These are phyloP conservation scores for Amanita rimosa DNA, from an alignment of 768 basidiomycete genomes.

Conservation along the genomic window DNA sequence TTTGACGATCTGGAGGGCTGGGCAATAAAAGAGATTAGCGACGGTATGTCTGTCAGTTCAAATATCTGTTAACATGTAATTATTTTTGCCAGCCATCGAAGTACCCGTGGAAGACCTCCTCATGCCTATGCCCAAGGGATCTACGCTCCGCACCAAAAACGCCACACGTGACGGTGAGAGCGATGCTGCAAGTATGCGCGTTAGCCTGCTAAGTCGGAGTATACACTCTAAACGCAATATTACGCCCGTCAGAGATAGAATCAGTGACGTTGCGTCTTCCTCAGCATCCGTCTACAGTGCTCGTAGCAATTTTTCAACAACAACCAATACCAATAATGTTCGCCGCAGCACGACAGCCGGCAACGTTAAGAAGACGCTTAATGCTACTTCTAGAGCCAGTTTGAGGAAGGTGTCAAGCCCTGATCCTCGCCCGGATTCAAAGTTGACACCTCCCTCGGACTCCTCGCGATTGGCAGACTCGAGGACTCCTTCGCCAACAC, in stretches of 20 bases:
- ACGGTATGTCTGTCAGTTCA: constrained; percentile 37
- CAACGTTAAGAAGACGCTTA: constrained; percentile 3
- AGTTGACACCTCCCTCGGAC: constrained; percentile 41
- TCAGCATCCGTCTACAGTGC: constrained; percentile 36
- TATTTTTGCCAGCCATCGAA: constrained; percentile 52
- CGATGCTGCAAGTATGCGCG: constrained; percentile 33
- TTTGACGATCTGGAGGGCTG: constrained; percentile 79
- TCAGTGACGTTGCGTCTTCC: constrained; percentile 12
- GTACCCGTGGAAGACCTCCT: constrained; percentile 67
- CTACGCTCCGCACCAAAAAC: constrained; percentile 13
- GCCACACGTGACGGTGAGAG: constrained; percentile 24
- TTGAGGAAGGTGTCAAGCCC: constrained; percentile 11
- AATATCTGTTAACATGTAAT: background rate
- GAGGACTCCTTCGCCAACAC: constrained; percentile 10
- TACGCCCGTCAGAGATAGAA: constrained; percentile 5
- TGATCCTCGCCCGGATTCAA: constrained; percentile 56
- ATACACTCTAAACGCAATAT: constrained; percentile 12
- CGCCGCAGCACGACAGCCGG: constrained; percentile 3
- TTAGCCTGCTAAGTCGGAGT: constrained; percentile 27
- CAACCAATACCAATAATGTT: constrained; percentile 12
- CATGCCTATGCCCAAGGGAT: constrained; percentile 24
- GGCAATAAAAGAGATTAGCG: constrained; percentile 81
- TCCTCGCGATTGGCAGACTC: constrained; percentile 11
- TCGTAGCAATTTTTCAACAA: constrained; percentile 24
- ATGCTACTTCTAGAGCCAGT: constrained; percentile 1